These are phyloP conservation scores for Alternaria novae-zelandiae DNA, from an alignment of 2,329 filamentous ascomycete species.

Conservation along the genomic window DNA sequence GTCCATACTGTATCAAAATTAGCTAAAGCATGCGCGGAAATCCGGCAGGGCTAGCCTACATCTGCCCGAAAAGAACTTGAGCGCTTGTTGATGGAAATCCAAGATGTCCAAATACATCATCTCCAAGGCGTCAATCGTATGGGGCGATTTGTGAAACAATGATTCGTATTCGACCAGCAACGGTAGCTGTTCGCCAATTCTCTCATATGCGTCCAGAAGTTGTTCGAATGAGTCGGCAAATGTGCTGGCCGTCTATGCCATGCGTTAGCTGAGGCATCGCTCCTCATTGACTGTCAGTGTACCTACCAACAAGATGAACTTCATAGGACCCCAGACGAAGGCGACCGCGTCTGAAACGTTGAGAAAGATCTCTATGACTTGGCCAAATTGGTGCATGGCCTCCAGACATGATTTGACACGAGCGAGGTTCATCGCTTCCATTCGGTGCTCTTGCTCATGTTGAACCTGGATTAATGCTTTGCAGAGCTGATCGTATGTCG, in stretches of 20 bases:
- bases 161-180: neutral
- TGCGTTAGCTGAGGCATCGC: too few species aligned
- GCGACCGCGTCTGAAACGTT: neutral
- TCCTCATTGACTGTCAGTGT: too few species aligned
- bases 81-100: neutral
- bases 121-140: neutral
- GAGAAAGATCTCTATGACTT: neutral
- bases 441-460: neutral
- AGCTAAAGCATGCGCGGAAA: too few species aligned
- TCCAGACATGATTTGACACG: neutral
- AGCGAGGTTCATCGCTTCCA: neutral
- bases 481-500: neutral
- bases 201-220: neutral
- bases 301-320: neutral
- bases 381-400: neutral
- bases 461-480: neutral
- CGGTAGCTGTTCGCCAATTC: neutral
- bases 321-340: neutral
- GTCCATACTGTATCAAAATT: neutral
- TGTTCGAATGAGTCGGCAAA: neutral
- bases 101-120: neutral
- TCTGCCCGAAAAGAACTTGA: neutral
- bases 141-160: neutral
- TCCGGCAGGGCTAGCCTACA: neutral
- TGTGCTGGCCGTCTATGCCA: neutral